These are phyloP conservation scores for Osmozyma mogii DNA, from an alignment of 805 yeast genomes.

Conservation along the genomic window DNA sequence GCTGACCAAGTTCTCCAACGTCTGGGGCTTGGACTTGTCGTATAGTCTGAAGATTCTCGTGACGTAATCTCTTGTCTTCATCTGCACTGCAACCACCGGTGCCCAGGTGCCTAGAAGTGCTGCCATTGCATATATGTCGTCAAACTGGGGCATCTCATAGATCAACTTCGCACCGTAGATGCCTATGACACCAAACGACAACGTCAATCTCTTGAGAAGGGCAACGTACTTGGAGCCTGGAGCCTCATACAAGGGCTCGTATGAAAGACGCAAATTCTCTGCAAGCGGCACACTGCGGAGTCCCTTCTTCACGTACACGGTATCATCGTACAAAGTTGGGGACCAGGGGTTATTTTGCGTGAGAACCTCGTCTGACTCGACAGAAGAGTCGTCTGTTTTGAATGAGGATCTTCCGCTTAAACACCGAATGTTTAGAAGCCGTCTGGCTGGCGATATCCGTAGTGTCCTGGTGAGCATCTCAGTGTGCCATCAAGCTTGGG, in stretches of 20 bases:
- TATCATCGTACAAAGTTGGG: slow-evolving; percentile 37
- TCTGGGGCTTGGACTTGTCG: slow-evolving; percentile 54
- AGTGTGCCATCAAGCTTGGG: too few species aligned
- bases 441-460: neutral
- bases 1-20: slow-evolving; percentile 47
- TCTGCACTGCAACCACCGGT: slow-evolving; percentile 45
- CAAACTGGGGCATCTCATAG: slow-evolving; percentile 45
- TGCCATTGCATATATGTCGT: slow-evolving; percentile 39
- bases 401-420: too few species aligned
- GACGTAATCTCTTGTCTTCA: slow-evolving; percentile 58
- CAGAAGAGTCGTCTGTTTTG: slow-evolving; percentile 23
- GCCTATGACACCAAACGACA: slow-evolving; percentile 56
- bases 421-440: neutral
- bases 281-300: slow-evolving; percentile 41
- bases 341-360: slow-evolving; percentile 40
- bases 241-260: slow-evolving; percentile 55
- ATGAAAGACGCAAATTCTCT: slow-evolving; percentile 44
- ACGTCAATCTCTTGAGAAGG: slow-evolving; percentile 50
- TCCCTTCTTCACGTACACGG: slow-evolving; percentile 30
- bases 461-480: too few species aligned
- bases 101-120: slow-evolving; percentile 42
- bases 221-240: slow-evolving; percentile 58
- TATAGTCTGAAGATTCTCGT: slow-evolving; percentile 65
- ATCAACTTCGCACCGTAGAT: slow-evolving; percentile 55
- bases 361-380: slow-evolving; percentile 35